These are phyloP conservation scores for Graphiopsis chlorocephala DNA, from an alignment of 2,329 filamentous ascomycete species.

Conservation along the genomic window DNA sequence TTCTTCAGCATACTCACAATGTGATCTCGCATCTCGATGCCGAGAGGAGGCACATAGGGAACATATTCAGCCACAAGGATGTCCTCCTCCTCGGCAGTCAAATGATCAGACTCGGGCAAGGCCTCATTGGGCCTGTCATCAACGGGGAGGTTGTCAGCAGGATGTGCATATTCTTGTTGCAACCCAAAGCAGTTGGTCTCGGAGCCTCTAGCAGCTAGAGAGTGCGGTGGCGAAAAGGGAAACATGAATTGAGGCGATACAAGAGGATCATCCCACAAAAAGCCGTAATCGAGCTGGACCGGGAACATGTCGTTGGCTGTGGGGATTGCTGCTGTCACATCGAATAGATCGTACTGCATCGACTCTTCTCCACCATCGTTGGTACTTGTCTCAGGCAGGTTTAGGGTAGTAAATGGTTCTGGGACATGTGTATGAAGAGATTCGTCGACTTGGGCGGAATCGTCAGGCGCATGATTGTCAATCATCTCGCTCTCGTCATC, in stretches of 20 bases:
- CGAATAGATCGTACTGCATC: background rate
- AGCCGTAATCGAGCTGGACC: background rate
- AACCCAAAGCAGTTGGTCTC: background rate
- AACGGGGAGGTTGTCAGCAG: background rate
- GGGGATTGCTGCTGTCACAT: background rate
- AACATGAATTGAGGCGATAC: background rate
- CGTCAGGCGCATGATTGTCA: background rate
- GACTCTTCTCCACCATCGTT: background rate
- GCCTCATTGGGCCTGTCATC: background rate
- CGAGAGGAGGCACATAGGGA: background rate
- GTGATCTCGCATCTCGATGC: background rate
- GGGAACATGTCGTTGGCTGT: background rate
- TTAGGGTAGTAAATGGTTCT: background rate
- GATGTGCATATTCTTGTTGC: background rate
- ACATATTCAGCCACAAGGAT: background rate
- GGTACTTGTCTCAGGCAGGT: background rate
- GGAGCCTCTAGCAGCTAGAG: background rate
- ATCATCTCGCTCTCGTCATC: background rate
- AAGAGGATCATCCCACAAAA: background rate
- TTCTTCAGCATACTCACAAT: background rate
- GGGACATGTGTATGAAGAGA: background rate
- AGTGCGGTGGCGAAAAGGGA: background rate
- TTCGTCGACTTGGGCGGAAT: background rate
- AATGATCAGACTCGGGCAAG: background rate
- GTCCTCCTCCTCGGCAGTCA: background rate